Percentiles rank a stretch among this genome's conserved stretches.
phyloP scores from a whole-genome alignment of 2,329 filamentous ascomycete species.

The Neonectria coccinea region DNA sequence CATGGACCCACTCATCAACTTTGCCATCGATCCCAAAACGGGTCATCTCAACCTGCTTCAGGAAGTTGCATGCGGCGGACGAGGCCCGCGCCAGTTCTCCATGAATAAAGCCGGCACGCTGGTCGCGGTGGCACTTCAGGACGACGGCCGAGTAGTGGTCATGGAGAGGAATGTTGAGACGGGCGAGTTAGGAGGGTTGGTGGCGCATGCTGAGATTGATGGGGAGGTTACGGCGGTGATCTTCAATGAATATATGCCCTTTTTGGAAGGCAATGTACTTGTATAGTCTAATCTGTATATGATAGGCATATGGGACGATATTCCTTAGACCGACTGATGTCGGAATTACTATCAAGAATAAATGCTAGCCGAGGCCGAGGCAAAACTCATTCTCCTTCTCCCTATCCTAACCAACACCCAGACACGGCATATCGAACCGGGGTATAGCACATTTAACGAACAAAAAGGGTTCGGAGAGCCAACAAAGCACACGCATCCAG shows the following conservation, averaged over 20 bases:
- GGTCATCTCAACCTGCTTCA: conserved; percentile 68
- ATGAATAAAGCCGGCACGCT: conserved; percentile 73
- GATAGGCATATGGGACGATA: neutral
- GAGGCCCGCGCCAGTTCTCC: conserved; percentile 74
- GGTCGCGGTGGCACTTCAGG: conserved; percentile 75
- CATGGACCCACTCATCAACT: conserved; percentile 72
- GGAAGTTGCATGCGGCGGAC: conserved; percentile 72
- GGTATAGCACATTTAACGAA: neutral
- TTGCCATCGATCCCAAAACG: conserved; percentile 64
- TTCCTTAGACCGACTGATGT: neutral
- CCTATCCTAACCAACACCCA: neutral
- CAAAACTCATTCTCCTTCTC: neutral
- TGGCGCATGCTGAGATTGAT: conserved; percentile 56
- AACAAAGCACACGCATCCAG: neutral
- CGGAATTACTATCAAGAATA: neutral
- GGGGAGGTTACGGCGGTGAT: conserved; percentile 61
- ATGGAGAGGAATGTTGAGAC: conserved; percentile 69
- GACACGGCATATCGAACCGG: neutral
- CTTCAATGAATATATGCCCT: conserved; percentile 56
- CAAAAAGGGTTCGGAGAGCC: neutral
- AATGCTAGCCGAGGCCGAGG: neutral
- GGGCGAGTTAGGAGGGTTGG: conserved; percentile 65
- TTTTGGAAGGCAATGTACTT: neutral
- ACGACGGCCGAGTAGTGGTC: conserved; percentile 69
- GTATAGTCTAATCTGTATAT: neutral